phyloP scores from a whole-genome alignment of 1,284 basidiomycete species.

The Golubevia sp. region DNA sequence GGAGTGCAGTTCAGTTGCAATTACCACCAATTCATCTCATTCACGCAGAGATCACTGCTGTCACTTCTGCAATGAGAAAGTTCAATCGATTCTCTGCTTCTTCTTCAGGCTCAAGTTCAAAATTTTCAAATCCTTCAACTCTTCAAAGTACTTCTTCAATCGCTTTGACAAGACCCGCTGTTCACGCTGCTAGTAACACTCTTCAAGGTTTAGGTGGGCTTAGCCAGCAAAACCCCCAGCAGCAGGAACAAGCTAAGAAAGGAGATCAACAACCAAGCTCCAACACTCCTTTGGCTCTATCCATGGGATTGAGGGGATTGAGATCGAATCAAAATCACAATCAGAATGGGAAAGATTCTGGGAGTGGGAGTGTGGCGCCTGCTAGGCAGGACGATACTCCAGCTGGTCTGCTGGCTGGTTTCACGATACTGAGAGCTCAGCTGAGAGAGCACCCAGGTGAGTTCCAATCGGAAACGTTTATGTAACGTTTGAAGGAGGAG shows the following conservation, averaged over 20 bases:
- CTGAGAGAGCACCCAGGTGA: conserved; percentile 16
- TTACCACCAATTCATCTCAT: conserved; percentile 73
- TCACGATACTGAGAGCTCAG: conserved; percentile 50
- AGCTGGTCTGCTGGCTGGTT: conserved; percentile 41
- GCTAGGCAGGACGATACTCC: conserved; percentile 11
- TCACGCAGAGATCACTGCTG: conserved; percentile 83
- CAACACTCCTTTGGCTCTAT: neutral
- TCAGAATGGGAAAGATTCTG: neutral
- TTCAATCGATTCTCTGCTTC: conserved; percentile 30
- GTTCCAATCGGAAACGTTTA: too few relatives aligned
- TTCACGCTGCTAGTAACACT: neutral
- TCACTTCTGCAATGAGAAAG: conserved; percentile 95
- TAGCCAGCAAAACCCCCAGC: too few relatives aligned
- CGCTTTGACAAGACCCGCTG: neutral
- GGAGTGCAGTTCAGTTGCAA: too few relatives aligned
- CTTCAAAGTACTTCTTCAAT: conserved; percentile 6
- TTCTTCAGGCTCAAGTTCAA: conserved; percentile 15
- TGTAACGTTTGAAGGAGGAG: too few relatives aligned
- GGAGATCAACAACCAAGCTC: neutral
- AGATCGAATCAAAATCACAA: conserved; percentile 1
- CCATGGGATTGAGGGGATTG: conserved; percentile 7
- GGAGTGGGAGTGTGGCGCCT: neutral
- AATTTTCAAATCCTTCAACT: conserved; percentile 1
- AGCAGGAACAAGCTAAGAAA: neutral
- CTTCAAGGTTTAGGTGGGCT: neutral